Conservation (phyloP, 176 grass and related monocot genomes). For the Alloteropsis semialata region DNA sequence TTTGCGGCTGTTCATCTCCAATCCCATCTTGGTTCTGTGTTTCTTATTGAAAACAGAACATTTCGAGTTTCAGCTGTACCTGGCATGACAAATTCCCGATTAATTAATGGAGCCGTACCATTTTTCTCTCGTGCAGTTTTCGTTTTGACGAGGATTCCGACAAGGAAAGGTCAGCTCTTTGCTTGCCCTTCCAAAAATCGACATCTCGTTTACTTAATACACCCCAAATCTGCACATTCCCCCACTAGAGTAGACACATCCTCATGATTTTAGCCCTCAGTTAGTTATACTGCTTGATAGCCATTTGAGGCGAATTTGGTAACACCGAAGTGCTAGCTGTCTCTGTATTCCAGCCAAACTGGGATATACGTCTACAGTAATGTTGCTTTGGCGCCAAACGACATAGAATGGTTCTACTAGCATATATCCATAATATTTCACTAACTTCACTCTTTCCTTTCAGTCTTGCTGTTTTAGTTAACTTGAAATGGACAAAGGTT, state of each 20-base stretch:
- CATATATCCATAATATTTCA: not conserved
- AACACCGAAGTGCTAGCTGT: not conserved
- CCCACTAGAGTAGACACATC: not conserved
- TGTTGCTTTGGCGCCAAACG: not conserved
- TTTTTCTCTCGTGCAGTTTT: not conserved
- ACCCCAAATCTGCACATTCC: not conserved
- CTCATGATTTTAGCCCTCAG: not conserved
- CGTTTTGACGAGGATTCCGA: not conserved
- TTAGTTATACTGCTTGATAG: not conserved
- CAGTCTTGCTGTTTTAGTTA: not conserved
- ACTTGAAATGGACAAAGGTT: slow-evolving; percentile 8
- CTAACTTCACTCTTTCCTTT: not conserved
- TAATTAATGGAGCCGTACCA: slow-evolving; percentile 1
- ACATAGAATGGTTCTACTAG: not conserved
- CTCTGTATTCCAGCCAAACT: not conserved
- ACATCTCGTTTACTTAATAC: not conserved
- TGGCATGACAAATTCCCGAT: not conserved
- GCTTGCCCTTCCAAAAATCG: not conserved
- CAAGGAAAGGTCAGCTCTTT: not conserved
- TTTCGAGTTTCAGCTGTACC: slow-evolving; percentile 4
- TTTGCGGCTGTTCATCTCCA: not conserved
- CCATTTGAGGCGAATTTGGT: not conserved
- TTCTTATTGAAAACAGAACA: not conserved
- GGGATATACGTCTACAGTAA: not conserved
- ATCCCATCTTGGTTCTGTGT: not conserved